Evolutionary conservation across 2,329 filamentous ascomycete species (phyloP).

Genomic region (Xylaria hypoxylon): DNA sequence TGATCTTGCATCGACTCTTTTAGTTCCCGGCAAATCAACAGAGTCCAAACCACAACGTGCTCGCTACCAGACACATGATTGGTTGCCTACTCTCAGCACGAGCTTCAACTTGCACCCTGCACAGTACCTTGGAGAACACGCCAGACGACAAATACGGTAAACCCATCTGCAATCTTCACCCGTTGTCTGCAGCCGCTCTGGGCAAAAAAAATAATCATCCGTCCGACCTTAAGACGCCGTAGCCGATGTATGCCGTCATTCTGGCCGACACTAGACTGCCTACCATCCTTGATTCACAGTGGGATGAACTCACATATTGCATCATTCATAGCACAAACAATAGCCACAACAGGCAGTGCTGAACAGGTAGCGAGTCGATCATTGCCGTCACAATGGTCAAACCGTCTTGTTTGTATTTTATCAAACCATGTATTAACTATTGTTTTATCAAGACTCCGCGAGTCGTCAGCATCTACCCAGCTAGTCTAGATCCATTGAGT

Average conservation of each 20-base stretch:
- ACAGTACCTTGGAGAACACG: no score
- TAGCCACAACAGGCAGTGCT: no score
- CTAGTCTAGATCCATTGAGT: constrained; percentile 23
- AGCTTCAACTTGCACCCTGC: constrained; percentile 20
- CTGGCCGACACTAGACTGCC: no score
- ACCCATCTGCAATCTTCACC: neutral
- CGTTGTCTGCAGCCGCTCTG: neutral
- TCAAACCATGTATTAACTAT: neutral
- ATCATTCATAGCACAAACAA: neutral
- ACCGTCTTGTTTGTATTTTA: no score
- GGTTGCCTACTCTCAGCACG: constrained; percentile 16
- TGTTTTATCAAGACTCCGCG: neutral
- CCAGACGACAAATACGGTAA: no score
- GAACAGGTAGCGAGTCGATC: no score
- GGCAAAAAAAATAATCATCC: neutral
- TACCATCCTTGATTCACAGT: neutral
- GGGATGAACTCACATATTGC: neutral
- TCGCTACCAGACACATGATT: constrained; percentile 29
- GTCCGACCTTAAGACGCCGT: constrained; percentile 10
- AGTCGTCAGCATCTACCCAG: constrained; percentile 18
- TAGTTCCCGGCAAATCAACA: constrained; percentile 41
- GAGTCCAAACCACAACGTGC: constrained; percentile 38
- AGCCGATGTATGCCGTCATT: constrained; percentile 15
- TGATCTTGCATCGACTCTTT: constrained; percentile 20
- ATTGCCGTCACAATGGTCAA: no score